Evolutionary conservation across 2,329 filamentous ascomycete species (phyloP).

Genomic region (Colletotrichum gloeosporioides): DNA sequence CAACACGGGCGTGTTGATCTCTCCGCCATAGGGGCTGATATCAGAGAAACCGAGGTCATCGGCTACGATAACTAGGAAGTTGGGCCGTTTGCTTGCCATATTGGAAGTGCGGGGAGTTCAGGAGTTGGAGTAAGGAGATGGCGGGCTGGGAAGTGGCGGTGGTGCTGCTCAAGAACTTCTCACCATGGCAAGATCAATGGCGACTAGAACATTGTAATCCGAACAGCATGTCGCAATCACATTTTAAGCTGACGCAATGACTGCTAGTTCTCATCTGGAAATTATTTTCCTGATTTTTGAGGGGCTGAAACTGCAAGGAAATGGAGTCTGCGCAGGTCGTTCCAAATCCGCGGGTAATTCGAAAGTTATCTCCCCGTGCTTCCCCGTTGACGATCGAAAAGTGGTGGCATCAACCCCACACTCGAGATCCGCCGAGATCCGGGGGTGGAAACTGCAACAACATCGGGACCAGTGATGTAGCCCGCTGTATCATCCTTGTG

Average conservation of each 20-base stretch:
- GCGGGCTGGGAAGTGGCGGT: neutral
- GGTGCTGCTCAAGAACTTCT: neutral
- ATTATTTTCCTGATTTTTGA: neutral
- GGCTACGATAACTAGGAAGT: constrained; percentile 38
- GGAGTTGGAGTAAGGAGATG: neutral
- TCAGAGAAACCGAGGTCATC: constrained; percentile 40
- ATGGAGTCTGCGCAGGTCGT: neutral
- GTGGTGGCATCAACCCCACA: neutral
- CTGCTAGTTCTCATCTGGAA: neutral
- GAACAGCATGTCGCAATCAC: neutral
- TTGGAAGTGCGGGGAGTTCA: neutral
- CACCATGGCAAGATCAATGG: too few species aligned
- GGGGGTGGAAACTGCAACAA: neutral
- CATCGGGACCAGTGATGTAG: neutral
- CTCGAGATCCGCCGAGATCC: neutral
- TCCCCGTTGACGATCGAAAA: neutral
- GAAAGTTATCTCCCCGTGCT: neutral
- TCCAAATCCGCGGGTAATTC: neutral
- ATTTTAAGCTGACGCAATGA: neutral
- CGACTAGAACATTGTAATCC: neutral
- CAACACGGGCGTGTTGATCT: constrained; percentile 36
- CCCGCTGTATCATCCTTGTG: neutral
- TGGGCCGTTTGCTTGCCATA: constrained; percentile 27
- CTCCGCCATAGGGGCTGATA: constrained; percentile 33
- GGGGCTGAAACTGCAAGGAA: neutral